These are phyloP conservation scores for Monosporascus ibericus DNA, from an alignment of 2,329 filamentous ascomycete species.

Conservation along the genomic window DNA sequence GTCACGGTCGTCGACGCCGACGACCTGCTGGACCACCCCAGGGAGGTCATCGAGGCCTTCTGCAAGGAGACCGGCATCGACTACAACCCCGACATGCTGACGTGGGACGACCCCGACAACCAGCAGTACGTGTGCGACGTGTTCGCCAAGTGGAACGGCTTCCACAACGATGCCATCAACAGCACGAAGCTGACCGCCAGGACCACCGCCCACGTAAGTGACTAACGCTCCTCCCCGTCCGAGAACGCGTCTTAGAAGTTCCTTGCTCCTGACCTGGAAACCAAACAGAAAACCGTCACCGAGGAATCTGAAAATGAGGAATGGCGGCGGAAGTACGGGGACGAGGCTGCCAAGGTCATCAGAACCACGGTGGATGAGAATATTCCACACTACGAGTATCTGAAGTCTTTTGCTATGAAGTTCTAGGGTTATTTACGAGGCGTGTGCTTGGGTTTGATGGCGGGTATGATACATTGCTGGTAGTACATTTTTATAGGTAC, in stretches of 20 bases:
- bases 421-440: conserved; percentile 29
- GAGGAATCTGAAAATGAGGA: conserved; percentile 62
- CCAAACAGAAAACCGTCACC: conserved; percentile 53
- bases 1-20: conserved; percentile 92
- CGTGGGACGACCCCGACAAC: conserved; percentile 73
- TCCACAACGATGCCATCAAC: conserved; percentile 89
- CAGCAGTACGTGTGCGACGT: conserved; percentile 61
- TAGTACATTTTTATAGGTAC: not conserved
- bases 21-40: conserved; percentile 82
- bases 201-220: conserved; percentile 53
- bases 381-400: conserved; percentile 69
- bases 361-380: conserved; percentile 66
- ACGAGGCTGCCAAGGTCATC: conserved; percentile 64
- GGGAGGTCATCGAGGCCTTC: conserved; percentile 68
- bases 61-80: conserved; percentile 76
- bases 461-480: conserved; percentile 16
- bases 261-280: conserved; percentile 11
- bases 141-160: conserved; percentile 96
- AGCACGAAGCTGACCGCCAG: conserved; percentile 71
- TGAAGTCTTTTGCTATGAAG: conserved; percentile 70
- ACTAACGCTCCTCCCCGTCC: conserved; percentile 1
- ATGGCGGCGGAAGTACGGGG: conserved; percentile 70
- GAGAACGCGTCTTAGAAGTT: conserved; percentile 7
- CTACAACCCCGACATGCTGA: conserved; percentile 72
- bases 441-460: conserved; percentile 2